Evolutionary conservation across 495 filamentous ascomycete species (phyloP).

Genomic region (Xylaria acuta): DNA sequence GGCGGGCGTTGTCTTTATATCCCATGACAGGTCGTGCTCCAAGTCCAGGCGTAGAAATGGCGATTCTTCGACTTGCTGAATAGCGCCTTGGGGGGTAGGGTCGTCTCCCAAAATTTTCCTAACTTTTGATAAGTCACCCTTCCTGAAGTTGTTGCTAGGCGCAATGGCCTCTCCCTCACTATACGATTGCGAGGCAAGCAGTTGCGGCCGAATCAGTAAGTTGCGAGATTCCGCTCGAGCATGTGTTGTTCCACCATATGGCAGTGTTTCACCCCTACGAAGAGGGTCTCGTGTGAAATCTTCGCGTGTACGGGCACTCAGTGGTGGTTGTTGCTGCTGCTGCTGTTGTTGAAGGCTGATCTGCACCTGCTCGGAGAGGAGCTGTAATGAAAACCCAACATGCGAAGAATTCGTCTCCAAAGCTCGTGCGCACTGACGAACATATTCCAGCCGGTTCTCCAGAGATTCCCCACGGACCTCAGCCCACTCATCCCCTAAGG

Average conservation of each 20-base stretch:
- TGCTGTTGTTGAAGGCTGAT: slow-evolving; percentile 49
- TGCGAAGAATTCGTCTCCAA: slow-evolving; percentile 87
- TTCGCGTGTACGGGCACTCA: slow-evolving; percentile 46
- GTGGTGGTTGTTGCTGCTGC: slow-evolving; percentile 31
- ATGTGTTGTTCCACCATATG: slow-evolving; percentile 46
- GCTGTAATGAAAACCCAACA: slow-evolving; percentile 83
- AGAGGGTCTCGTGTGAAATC: slow-evolving; percentile 47
- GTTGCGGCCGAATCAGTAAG: slow-evolving; percentile 39
- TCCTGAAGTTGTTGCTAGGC: slow-evolving; percentile 59
- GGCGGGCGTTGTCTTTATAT: slow-evolving; percentile 74
- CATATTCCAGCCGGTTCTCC: slow-evolving; percentile 83
- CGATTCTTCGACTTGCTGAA: slow-evolving; percentile 69
- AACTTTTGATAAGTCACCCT: slow-evolving; percentile 79
- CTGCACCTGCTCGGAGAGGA: slow-evolving; percentile 80
- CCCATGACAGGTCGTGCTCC: slow-evolving; percentile 89
- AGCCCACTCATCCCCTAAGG: slow-evolving; percentile 93
- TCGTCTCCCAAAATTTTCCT: slow-evolving; percentile 90
- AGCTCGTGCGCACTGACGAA: slow-evolving; percentile 74
- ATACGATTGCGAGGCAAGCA: slow-evolving; percentile 69
- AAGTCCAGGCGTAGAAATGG: slow-evolving; percentile 89
- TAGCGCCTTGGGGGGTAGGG: slow-evolving; percentile 58
- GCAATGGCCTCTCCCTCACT: slow-evolving; percentile 66
- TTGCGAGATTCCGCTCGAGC: slow-evolving; percentile 56
- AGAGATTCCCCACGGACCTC: slow-evolving; percentile 88
- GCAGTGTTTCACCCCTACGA: slow-evolving; percentile 53